Evolutionary conservation across 2,329 filamentous ascomycete species (phyloP), one percentile per base, ranked within the genome.

Genomic region (Penicillium sumatraense): DNA sequence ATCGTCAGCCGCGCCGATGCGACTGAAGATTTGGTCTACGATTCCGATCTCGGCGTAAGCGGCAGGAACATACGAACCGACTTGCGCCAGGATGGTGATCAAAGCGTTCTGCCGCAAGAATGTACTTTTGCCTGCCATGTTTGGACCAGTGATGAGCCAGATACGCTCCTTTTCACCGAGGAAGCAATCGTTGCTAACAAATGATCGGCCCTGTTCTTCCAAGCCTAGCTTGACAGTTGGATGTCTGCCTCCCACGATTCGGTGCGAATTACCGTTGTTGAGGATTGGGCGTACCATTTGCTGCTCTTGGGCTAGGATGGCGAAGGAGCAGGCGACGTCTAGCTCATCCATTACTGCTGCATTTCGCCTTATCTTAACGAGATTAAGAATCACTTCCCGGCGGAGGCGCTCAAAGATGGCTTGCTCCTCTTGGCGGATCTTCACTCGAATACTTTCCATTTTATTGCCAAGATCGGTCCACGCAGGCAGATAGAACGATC

Each of bases 71-170:
- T 93, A 98, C 58, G 89, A 93, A 10, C 95, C 95, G 2, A 91
- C 87, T 75, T 99, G 95, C 1, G 95, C 93, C 13, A 99, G 83
- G 58, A 99, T 91, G 1, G 91, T 92, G 64, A 98, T 96, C 49
- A 99, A 82, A 2, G 95, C 95, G 73, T 96, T 98, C 68, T 99
- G 96, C 1, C 95, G 89, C 5, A 99, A 81, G 69, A 96, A 99
- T 0, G 95, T 99, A 71, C 89, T 93, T 77, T 99, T 99, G 45
- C 95, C 95, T 1, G 89, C 95, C 95, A 99, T 99, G 75, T 99
- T 99, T n/a, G 95, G 95, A 0, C 95, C 86, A 3, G 85, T 88
- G 60, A 88, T 86, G 29, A 88, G 81, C 77, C 83, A 84, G 47
- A 87, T 82, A 79, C 64, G 90, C 83, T 83, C 93, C 78, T 72